Conservation (phyloP, 2,329 filamentous ascomycete species). For the Botrytis sinoallii region DNA sequence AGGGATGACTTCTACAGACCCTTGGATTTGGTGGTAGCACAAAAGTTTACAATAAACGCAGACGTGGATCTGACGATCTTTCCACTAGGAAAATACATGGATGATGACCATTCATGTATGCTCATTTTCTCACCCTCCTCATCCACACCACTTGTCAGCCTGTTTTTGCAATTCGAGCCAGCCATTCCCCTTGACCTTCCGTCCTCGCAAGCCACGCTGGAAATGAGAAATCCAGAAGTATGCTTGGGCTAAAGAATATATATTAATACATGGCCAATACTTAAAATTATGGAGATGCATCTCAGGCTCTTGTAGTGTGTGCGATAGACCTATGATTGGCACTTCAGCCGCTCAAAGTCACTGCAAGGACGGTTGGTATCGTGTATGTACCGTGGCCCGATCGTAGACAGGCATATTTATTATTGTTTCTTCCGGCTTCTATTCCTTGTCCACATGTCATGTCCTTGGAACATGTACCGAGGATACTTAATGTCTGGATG, state of each 20-base stretch:
- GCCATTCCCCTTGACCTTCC: slow-evolving; percentile 8
- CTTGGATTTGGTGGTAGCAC: slow-evolving; percentile 9
- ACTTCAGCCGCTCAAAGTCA: slow-evolving; percentile 44
- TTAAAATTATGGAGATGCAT: not conserved
- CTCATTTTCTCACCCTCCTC: slow-evolving; percentile 3
- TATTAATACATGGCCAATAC: slow-evolving; percentile 18
- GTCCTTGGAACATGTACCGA: slow-evolving; percentile 34
- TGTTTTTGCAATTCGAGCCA: not conserved
- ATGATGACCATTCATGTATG: slow-evolving; percentile 10
- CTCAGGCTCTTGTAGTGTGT: not conserved
- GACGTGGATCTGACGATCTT: slow-evolving; percentile 17
- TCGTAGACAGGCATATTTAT: slow-evolving; percentile 29
- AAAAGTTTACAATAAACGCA: slow-evolving; percentile 13
- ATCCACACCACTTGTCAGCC: slow-evolving; percentile 12
- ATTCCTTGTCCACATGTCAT: slow-evolving; percentile 33
- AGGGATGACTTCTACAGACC: not conserved
- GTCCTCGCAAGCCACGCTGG: slow-evolving; percentile 20
- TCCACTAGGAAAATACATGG: slow-evolving; percentile 16
- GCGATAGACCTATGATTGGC: slow-evolving; percentile 11
- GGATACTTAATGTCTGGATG: slow-evolving; percentile 29
- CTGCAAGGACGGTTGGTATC: slow-evolving; percentile 24
- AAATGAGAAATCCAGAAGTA: slow-evolving; percentile 16
- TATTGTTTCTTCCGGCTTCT: slow-evolving; percentile 23
- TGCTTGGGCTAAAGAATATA: slow-evolving; percentile 1
- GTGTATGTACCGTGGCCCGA: slow-evolving; percentile 45